These are phyloP conservation scores for Zostera marina DNA, from an alignment of 116 monocot genomes.

Conservation along the genomic window DNA sequence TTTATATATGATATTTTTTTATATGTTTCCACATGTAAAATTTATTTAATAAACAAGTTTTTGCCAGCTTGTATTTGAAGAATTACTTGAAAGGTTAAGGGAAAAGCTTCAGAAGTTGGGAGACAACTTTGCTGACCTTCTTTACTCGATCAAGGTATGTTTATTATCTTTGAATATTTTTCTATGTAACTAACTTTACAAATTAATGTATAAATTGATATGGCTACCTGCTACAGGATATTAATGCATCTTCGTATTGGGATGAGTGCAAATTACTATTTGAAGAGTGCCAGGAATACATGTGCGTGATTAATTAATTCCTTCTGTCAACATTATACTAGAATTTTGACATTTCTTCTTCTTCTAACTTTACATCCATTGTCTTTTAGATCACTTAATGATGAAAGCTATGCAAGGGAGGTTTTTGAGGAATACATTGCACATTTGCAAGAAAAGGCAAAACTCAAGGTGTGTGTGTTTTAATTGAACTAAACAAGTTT, in stretches of 20 bases:
- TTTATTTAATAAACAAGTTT: background rate
- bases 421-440: slow-evolving; percentile 78
- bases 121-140: slow-evolving; percentile 61
- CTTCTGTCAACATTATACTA: background rate
- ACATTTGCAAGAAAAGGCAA: slow-evolving; percentile 76
- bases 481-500: background rate
- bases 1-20: background rate
- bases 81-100: slow-evolving; percentile 53
- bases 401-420: slow-evolving; percentile 55
- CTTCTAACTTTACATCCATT: background rate
- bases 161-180: background rate
- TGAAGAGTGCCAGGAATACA: slow-evolving; percentile 85
- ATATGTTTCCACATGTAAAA: background rate
- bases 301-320: slow-evolving; percentile 16
- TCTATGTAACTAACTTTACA: background rate
- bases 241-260: slow-evolving; percentile 72
- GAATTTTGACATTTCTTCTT: background rate
- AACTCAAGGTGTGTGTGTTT: slow-evolving; percentile 55
- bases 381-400: slow-evolving; percentile 49
- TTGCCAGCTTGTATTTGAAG: slow-evolving; percentile 78
- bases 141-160: slow-evolving; percentile 65
- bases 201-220: background rate
- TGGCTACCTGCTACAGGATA: slow-evolving; percentile 36
- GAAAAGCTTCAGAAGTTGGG: slow-evolving; percentile 70
- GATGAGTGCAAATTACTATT: slow-evolving; percentile 64